A percentile compares a stretch with the other conserved stretches of the same genome.
phyloP scores from a whole-genome alignment of 148 eudicot genomes.

The Camellia granthamiana region DNA sequence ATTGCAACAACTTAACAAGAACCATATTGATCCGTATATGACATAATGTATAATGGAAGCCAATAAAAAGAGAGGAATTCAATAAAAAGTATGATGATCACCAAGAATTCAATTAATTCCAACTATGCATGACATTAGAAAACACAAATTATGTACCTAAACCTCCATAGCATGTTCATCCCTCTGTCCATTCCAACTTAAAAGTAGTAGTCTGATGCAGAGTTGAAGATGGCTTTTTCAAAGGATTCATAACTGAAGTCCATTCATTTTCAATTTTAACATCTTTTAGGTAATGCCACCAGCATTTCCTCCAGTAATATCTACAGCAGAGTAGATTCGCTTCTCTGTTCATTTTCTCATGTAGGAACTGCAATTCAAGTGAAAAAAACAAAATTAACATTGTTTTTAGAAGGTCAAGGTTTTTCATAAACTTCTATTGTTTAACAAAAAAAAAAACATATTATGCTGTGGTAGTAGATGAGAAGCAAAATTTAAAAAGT shows the following conservation, averaged over 20 bases:
- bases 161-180: not conserved
- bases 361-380: not conserved
- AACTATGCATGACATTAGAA: not conserved
- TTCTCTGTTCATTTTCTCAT: conserved; percentile 21
- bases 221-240: not conserved
- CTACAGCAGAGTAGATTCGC: conserved; percentile 28
- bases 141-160: too few relatives aligned
- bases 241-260: not conserved
- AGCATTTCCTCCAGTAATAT: conserved; percentile 34
- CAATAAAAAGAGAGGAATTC: not conserved
- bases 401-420: not conserved
- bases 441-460: not conserved
- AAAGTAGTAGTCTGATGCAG: not conserved
- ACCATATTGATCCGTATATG: not conserved
- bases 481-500: not conserved
- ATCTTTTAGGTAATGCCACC: conserved; percentile 34
- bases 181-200: conserved; percentile 12
- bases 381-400: not conserved
- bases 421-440: not conserved
- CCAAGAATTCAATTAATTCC: not conserved
- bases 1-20: not conserved
- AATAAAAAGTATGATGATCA: not conserved
- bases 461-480: not conserved
- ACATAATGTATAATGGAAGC: not conserved
- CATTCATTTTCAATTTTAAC: not conserved